Evolutionary conservation across 2,329 filamentous ascomycete species (phyloP).

Genomic region (Aspergillus luchuensis): DNA sequence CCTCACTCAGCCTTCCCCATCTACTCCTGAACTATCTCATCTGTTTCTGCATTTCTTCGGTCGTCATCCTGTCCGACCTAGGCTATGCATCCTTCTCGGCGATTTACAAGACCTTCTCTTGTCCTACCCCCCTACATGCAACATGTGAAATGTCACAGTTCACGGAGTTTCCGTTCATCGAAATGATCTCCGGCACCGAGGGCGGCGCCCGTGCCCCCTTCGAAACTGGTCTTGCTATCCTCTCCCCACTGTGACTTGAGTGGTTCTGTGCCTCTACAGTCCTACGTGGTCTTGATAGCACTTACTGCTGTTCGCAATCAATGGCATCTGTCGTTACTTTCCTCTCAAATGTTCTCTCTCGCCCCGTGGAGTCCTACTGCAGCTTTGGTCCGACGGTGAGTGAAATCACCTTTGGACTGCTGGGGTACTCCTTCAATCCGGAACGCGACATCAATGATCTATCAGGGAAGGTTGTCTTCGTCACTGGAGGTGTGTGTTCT

Average conservation of each 20-base stretch:
- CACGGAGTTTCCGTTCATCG: neutral
- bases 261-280: neutral
- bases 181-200: neutral
- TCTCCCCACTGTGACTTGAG: neutral
- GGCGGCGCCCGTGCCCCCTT: neutral
- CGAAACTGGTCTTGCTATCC: neutral
- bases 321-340: slow-evolving; percentile 20
- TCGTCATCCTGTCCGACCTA: neutral
- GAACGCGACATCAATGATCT: slow-evolving; percentile 50
- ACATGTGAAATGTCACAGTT: neutral
- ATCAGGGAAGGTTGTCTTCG: slow-evolving; percentile 52
- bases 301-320: slow-evolving; percentile 11
- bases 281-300: neutral
- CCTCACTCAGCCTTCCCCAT: neutral
- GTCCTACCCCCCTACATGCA: neutral
- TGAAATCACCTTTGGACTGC: slow-evolving; percentile 37
- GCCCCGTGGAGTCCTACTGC: slow-evolving; percentile 33
- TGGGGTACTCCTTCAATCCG: slow-evolving; percentile 44
- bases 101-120: neutral
- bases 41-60: neutral
- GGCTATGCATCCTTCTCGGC: neutral
- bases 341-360: slow-evolving; percentile 25
- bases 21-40: neutral
- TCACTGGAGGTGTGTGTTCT: slow-evolving; percentile 51
- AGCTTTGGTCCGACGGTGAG: slow-evolving; percentile 40